Evolutionary conservation across 2,329 filamentous ascomycete species (phyloP).

Genomic region (Penicillium concentricum): DNA sequence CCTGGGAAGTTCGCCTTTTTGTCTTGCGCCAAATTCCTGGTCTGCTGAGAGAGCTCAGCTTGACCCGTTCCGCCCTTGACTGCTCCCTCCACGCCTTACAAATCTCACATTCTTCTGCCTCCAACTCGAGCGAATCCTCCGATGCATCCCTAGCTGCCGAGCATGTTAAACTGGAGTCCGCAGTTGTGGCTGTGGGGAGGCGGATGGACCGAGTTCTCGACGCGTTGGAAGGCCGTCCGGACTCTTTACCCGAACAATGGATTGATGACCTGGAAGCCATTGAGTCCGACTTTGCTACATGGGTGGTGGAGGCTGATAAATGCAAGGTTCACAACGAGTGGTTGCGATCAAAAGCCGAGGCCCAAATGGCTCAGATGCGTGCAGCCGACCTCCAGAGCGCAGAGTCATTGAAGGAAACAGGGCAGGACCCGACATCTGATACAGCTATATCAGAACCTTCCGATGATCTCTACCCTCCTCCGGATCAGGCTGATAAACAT

Average conservation of each 20-base stretch:
- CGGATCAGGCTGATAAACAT: neutral
- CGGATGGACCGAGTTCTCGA: constrained; percentile 85
- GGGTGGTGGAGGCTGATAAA: constrained; percentile 75
- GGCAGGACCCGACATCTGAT: neutral
- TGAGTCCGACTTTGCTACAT: constrained; percentile 74
- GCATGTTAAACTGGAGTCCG: constrained; percentile 61
- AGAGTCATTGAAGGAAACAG: neutral
- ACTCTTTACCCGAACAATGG: constrained; percentile 84
- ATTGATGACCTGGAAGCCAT: constrained; percentile 79
- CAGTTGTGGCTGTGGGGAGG: constrained; percentile 68
- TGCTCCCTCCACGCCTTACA: constrained; percentile 33
- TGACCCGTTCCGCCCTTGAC: constrained; percentile 36
- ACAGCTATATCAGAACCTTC: neutral
- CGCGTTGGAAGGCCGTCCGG: constrained; percentile 75
- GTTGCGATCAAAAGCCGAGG: constrained; percentile 20
- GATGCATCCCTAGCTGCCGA: constrained; percentile 42
- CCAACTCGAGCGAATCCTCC: constrained; percentile 28
- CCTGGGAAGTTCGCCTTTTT: constrained; percentile 74
- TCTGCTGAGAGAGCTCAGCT: constrained; percentile 63
- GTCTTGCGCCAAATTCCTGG: constrained; percentile 72
- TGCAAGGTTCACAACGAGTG: constrained; percentile 68
- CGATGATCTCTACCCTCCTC: neutral
- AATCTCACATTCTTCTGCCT: constrained; percentile 22
- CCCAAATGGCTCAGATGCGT: constrained; percentile 3
- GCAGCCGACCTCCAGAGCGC: neutral